These are phyloP conservation scores for Hebeloma cylindrosporum DNA, from an alignment of 768 basidiomycete genomes.

Conservation along the genomic window DNA sequence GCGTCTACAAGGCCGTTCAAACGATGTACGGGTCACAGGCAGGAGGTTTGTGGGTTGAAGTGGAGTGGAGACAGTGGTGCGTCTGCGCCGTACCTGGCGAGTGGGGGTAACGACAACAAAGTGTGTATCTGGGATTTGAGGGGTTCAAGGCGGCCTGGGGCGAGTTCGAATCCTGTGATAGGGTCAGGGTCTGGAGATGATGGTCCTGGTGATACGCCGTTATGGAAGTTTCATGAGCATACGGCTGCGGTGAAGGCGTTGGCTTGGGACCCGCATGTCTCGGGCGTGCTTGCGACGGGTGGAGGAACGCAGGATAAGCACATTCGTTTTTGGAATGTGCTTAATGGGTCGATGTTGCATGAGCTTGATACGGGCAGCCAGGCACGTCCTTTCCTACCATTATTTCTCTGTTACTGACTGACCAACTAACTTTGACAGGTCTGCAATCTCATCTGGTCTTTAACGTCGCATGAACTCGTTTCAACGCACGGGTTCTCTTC, in stretches of 20 bases:
- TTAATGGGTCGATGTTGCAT: slow-evolving; percentile 79
- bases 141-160: slow-evolving; percentile 51
- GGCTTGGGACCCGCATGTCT: slow-evolving; percentile 96
- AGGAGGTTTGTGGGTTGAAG: slow-evolving; percentile 94
- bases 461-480: slow-evolving; percentile 94
- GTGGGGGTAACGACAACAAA: slow-evolving; percentile 98
- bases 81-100: slow-evolving; percentile 65
- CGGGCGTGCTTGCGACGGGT: slow-evolving; percentile 88
- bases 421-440: slow-evolving; percentile 51
- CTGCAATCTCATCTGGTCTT: slow-evolving; percentile 96
- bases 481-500: slow-evolving; percentile 97
- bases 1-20: slow-evolving; percentile 62
- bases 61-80: slow-evolving; percentile 70
- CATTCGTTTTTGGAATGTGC: slow-evolving; percentile 95
- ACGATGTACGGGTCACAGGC: slow-evolving; percentile 72
- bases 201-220: slow-evolving; percentile 54
- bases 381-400: slow-evolving; percentile 45
- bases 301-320: slow-evolving; percentile 99
- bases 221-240: slow-evolving; percentile 97
- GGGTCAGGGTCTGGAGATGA: slow-evolving; percentile 30
- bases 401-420: slow-evolving; percentile 12
- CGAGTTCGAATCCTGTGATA: slow-evolving; percentile 12
- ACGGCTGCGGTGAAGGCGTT: slow-evolving; percentile 97
- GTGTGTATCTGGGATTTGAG: slow-evolving; percentile 95
- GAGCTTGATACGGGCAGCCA: slow-evolving; percentile 96